Evolutionary conservation across 768 basidiomycete genomes (phyloP), one percentile per base, ranked within the genome.

Genomic region (Tremella fuciformis): DNA sequence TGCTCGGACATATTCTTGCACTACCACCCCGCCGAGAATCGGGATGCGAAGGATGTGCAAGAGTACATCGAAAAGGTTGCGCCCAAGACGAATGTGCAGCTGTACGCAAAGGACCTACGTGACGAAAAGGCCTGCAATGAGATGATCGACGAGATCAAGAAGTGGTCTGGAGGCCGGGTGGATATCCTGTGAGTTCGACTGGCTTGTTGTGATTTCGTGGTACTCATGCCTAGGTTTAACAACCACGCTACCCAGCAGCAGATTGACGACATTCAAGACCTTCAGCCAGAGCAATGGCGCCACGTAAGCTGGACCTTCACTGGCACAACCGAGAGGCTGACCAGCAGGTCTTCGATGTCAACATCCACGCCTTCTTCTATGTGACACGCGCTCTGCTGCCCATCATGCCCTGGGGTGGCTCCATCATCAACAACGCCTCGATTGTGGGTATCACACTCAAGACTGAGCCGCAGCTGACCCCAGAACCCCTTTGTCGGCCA

Each of bases 161-260:
- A 72, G 15, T 74, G 78, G 59, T 78, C 76, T 40, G 74, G 59
- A 7, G 62, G 63, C 19, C 52, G 25, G 34, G 69, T 83, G 19
- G 77, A 82, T 59, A 70, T 79, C 16, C 64, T 83, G 80, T 80
- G 58, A 26, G 78, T 69, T 38, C 15, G 6, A 4, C 21, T 39
- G 1, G 4, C 8, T 59, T 25, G 24, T 53, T 34, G 6, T 50
- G 7, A 34, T 50, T 19, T 21, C 49, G 22, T 24, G 26, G 26
- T 6, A 18, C 26, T 63, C 41, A 60, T 53, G 9, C 8, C 1
- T 47, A 81, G 80, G 25, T 72, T 79, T 26, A 74, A 81, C 34
- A 82, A 82, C 65, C 79, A 80, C 50, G 81, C 78, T 1, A 80
- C 79, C 0, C 81, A 83, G 62, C 73, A 79, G 13, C 77, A 80